Percentiles rank a stretch among this genome's conserved stretches.
Evolutionary conservation across 257 asterid genomes (phyloP).

Genomic region (Solanum bukasovii): DNA sequence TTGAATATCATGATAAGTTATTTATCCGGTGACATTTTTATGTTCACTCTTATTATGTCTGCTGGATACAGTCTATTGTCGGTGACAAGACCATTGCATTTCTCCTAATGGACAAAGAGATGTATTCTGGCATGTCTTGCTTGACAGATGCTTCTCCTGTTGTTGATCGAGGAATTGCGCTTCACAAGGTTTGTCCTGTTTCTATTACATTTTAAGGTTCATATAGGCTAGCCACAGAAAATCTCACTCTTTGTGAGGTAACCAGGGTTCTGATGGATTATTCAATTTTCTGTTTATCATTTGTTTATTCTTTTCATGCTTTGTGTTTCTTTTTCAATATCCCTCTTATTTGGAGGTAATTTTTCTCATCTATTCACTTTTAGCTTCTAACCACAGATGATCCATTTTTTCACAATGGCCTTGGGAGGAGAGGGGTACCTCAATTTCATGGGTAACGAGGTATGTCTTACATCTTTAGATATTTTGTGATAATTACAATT

Average conservation of each 20-base stretch:
- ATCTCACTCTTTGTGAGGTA: neutral
- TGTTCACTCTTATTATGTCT: neutral
- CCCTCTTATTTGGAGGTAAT: neutral
- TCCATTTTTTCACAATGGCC: slow-evolving; percentile 89
- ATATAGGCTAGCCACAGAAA: neutral
- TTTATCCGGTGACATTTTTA: neutral
- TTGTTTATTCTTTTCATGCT: neutral
- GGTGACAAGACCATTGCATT: slow-evolving; percentile 95
- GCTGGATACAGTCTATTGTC: slow-evolving; percentile 62
- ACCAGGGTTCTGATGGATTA: neutral
- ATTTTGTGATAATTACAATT: neutral
- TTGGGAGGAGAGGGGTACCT: slow-evolving; percentile 98
- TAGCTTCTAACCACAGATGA: slow-evolving; percentile 56
- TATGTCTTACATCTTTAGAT: slow-evolving; percentile 5
- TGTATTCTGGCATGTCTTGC: slow-evolving; percentile 94
- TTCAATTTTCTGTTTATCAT: neutral
- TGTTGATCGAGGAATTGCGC: slow-evolving; percentile 82
- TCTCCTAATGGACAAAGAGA: slow-evolving; percentile 86
- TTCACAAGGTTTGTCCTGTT: slow-evolving; percentile 70
- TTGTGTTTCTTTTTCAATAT: neutral
- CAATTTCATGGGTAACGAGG: slow-evolving; percentile 99
- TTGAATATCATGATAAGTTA: neutral
- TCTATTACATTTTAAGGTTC: neutral
- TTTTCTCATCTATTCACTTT: neutral
- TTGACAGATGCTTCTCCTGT: slow-evolving; percentile 72